A percentile compares a stretch with the other conserved stretches of the same genome.
Conservation (phyloP, 2,329 filamentous ascomycete species). For the Fusarium sp. region DNA sequence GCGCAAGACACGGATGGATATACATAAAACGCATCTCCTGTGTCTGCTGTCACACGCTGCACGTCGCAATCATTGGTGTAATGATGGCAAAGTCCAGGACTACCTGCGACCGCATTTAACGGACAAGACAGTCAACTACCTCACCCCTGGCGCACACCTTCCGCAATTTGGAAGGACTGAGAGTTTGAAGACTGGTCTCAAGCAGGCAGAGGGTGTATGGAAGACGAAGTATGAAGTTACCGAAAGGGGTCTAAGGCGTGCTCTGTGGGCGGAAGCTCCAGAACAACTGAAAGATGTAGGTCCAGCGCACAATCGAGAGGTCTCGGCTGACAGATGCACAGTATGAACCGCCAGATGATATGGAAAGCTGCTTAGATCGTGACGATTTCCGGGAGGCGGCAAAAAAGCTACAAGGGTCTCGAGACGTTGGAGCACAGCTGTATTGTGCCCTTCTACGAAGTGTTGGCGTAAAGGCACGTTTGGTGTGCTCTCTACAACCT, state of each 20-base stretch:
- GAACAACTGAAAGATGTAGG: conserved; percentile 68
- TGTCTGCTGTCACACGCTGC: conserved; percentile 83
- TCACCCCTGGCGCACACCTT: conserved; percentile 74
- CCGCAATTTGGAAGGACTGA: conserved; percentile 81
- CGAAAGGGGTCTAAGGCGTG: conserved; percentile 73
- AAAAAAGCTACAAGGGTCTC: conserved; percentile 77
- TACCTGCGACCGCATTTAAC: conserved; percentile 72
- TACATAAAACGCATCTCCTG: conserved; percentile 89
- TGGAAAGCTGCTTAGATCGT: conserved; percentile 75
- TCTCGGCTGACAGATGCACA: conserved; percentile 45
- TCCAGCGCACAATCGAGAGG: conserved; percentile 8
- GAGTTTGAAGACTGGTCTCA: conserved; percentile 82
- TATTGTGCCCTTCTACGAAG: conserved; percentile 88
- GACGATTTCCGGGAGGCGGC: conserved; percentile 80
- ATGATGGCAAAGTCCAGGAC: conserved; percentile 75
- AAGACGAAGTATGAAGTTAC: conserved; percentile 75
- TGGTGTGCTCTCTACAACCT: conserved; percentile 91
- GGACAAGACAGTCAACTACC: conserved; percentile 70
- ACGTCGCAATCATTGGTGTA: conserved; percentile 89
- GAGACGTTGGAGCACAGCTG: conserved; percentile 89
- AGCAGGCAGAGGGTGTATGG: conserved; percentile 74
- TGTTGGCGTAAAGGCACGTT: conserved; percentile 81
- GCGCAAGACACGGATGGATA: conserved; percentile 69
- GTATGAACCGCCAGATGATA: conserved; percentile 68
- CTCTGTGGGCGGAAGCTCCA: conserved; percentile 79